These are phyloP conservation scores for Eimeria tenella DNA, from an alignment of 169 alveolate species.

Conservation along the genomic window DNA sequence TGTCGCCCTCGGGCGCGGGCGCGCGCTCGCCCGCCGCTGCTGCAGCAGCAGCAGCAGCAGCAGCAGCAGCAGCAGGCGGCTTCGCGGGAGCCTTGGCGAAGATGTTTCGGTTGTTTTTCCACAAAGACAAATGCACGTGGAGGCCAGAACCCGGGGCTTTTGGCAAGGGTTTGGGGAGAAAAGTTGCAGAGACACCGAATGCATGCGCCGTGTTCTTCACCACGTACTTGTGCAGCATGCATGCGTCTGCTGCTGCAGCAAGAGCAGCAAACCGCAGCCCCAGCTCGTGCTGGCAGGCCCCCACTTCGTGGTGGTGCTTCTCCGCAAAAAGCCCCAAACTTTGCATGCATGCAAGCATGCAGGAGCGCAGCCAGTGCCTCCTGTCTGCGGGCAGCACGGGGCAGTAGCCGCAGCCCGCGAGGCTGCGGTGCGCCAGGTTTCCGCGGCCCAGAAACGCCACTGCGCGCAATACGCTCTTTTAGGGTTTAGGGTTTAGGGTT, in stretches of 20 bases:
- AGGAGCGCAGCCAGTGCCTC: constrained; percentile 81
- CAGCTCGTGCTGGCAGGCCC: constrained; percentile 87
- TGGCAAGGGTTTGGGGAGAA: constrained; percentile 89
- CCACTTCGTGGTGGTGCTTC: constrained; percentile 91
- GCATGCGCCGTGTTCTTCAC: constrained; percentile 84
- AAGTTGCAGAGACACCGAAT: constrained; percentile 86
- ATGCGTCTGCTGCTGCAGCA: constrained; percentile 80
- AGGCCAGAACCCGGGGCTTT: constrained; percentile 88
- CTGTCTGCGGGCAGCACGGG: background rate
- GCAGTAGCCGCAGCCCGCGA: constrained; percentile 20
- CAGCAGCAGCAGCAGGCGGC: constrained; percentile 28
- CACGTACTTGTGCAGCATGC: constrained; percentile 82
- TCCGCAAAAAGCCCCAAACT: constrained; percentile 76
- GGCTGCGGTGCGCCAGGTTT: constrained; percentile 44
- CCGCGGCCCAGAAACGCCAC: background rate
- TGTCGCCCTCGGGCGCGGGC: too few relatives aligned
- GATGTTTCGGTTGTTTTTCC: constrained; percentile 87
- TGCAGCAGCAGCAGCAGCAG: constrained; percentile 32
- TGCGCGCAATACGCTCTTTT: too few relatives aligned
- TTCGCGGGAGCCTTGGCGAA: constrained; percentile 74
- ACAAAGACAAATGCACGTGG: constrained; percentile 87
- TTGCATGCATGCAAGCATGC: constrained; percentile 80
- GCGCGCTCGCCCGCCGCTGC: background rate
- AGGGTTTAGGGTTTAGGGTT: too few relatives aligned
- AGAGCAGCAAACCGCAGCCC: constrained; percentile 78